Evolutionary conservation across 2,329 filamentous ascomycete species (phyloP).

Genomic region (Cladosporium sp.): DNA sequence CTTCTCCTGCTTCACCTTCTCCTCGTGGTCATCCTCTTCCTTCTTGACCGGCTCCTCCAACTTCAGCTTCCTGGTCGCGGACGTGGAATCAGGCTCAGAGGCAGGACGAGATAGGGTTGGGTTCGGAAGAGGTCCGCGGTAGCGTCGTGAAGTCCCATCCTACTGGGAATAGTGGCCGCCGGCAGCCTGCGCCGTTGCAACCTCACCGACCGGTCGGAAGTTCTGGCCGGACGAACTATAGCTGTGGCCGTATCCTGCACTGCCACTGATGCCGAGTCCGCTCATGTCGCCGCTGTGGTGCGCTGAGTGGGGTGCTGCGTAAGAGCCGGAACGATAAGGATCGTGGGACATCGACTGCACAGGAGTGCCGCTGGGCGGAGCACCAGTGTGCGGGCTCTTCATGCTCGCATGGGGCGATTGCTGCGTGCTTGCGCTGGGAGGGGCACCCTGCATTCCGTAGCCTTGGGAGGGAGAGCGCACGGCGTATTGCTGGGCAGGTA

Average conservation of each 20-base stretch:
- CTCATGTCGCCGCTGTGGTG: slow-evolving; percentile 23
- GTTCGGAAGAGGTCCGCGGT: no score
- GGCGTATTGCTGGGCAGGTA: slow-evolving; percentile 22
- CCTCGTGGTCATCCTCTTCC: no score
- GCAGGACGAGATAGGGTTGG: no score
- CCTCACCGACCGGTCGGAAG: slow-evolving; percentile 12
- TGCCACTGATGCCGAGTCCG: slow-evolving; percentile 25
- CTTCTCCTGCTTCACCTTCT: no score
- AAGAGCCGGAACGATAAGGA: slow-evolving; percentile 10
- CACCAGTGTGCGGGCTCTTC: slow-evolving; percentile 23
- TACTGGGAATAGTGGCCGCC: slow-evolving; percentile 8
- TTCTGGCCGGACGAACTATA: slow-evolving; percentile 18
- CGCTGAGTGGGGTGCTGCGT: slow-evolving; percentile 19
- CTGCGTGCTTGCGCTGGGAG: slow-evolving; percentile 22
- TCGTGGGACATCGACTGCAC: slow-evolving; percentile 5
- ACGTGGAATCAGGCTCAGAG: no score
- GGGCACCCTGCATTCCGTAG: slow-evolving; percentile 25
- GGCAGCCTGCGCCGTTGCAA: slow-evolving; percentile 18
- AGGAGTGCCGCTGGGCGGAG: slow-evolving; percentile 6
- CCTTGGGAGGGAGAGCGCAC: slow-evolving; percentile 26
- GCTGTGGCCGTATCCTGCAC: slow-evolving; percentile 20
- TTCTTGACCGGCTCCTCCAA: no score
- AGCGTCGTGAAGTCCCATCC: background rate
- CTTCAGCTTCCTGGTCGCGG: no score
- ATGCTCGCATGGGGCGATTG: slow-evolving; percentile 22